Evolutionary conservation across 257 asterid species (phyloP).

Genomic region (Solanum sejunctum): DNA sequence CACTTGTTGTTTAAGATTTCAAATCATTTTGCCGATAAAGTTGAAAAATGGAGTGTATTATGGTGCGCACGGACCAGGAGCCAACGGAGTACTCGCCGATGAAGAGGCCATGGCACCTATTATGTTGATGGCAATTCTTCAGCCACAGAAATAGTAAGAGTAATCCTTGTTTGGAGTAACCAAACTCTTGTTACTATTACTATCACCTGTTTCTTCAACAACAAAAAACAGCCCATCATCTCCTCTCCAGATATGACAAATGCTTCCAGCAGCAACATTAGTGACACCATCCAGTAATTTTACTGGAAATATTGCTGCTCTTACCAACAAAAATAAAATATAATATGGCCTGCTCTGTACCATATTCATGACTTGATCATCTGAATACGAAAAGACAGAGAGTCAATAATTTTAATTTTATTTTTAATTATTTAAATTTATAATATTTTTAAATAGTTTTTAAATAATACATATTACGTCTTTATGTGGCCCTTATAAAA

Average conservation of each 20-base stretch:
- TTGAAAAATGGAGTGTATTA: constrained; percentile 19
- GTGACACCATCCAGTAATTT: constrained; percentile 4
- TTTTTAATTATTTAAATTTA: too few species aligned
- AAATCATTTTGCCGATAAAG: neutral
- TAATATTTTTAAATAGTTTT: too few species aligned
- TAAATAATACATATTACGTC: too few species aligned
- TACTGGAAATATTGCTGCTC: neutral
- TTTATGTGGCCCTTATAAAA: too few species aligned
- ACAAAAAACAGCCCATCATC: neutral
- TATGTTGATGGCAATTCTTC: constrained; percentile 32
- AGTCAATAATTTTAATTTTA: too few species aligned
- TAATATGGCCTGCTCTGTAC: neutral
- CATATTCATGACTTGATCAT: neutral
- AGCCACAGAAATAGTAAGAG: neutral
- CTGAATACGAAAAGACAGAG: neutral
- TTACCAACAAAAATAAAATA: neutral
- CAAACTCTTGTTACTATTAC: neutral
- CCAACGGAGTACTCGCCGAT: constrained; percentile 20
- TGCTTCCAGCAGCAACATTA: constrained; percentile 8
- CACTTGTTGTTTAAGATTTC: constrained; percentile 8
- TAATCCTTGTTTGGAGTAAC: neutral
- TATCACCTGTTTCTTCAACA: neutral
- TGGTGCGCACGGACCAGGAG: constrained; percentile 47
- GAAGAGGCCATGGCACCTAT: constrained; percentile 30
- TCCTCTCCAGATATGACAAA: neutral